Percentiles rank a stretch among this genome's conserved stretches.
phyloP scores from a whole-genome alignment of 106 monocot genomes.

The Vanilla planifolia region DNA sequence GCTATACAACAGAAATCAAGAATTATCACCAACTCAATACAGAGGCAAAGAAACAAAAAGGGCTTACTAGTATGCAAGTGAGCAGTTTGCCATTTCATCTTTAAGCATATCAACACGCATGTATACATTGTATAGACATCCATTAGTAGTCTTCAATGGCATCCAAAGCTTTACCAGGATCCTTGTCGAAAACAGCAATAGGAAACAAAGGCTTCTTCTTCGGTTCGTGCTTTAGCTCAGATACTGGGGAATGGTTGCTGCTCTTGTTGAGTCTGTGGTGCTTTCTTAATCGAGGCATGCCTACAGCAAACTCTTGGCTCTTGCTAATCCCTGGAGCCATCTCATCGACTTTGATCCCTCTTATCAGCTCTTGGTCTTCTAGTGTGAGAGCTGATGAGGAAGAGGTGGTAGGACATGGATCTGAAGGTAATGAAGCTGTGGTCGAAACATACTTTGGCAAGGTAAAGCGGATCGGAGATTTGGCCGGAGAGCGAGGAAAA shows the following conservation, averaged over 20 bases:
- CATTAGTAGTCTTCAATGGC: too few relatives aligned
- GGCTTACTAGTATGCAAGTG: too few relatives aligned
- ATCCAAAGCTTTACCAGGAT: conserved; percentile 45
- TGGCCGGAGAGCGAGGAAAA: conserved; percentile 33
- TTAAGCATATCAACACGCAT: too few relatives aligned
- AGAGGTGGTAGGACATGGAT: neutral
- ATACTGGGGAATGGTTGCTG: conserved; percentile 38
- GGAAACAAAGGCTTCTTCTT: conserved; percentile 10
- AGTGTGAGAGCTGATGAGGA: conserved; percentile 20
- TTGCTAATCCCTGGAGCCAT: conserved; percentile 46
- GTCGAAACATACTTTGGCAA: conserved; percentile 5
- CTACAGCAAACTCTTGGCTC: conserved; percentile 25
- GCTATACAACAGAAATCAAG: too few relatives aligned
- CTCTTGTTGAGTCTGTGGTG: conserved; percentile 37
- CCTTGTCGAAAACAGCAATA: conserved; percentile 8
- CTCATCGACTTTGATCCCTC: conserved; percentile 14
- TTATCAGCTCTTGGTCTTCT: conserved; percentile 55
- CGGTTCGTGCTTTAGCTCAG: neutral
- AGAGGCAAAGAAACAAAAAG: too few relatives aligned
- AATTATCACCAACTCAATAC: too few relatives aligned
- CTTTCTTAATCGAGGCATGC: conserved; percentile 7
- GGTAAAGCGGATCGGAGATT: conserved; percentile 10
- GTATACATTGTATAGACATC: too few relatives aligned
- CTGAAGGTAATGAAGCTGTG: neutral
- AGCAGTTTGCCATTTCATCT: too few relatives aligned